Base-by-base conservation (phyloP, 2,329 filamentous ascomycete species). In the Sclerotinia trifoliorum region DNA sequence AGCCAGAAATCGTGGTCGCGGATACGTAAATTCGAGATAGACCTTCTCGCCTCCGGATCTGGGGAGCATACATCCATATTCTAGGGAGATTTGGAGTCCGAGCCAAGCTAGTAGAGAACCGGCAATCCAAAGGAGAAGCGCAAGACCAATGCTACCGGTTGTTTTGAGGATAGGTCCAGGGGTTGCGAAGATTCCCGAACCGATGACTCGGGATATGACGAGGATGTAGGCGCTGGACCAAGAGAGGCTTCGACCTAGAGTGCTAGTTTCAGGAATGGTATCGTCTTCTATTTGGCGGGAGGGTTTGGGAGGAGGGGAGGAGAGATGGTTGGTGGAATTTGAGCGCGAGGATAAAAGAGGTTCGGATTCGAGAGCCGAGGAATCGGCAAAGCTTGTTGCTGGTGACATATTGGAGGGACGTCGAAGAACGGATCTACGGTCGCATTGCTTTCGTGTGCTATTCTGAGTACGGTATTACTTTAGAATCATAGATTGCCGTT, bases 121-220 rank as follows among this genome's bases (percentile, higher is more conserved):
- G 8, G 83, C 77, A 0, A 85, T 79, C 85, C 85, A 87, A 7
- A 87, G 77, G 39, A 85, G 78, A 6, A 87, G 75, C 13, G 81
- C 79, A 49, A 86, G 80, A 1, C 85, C 85, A 3, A 86, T 83
- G 11, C 88, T 92, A 1, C 90, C 90, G 2, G 88, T 86, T 0
- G 86, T 84, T 49, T 86, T 83, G 3, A 90, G 81, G 62, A 93
- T 90, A 5, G 88, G 83, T 0, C 89, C 89, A 0, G 90, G 90
- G 83, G 79, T 76, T 8, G 74, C 73, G 56, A 76, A 76, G 56
- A 76, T 75, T 0, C 74, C 74, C 4, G 68, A 71, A 1, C 74
- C 74, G 26, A 76, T 75, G 2, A 76, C 73, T 15, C 74, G 70
- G n/a, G 73, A 75, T 26, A 76, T 75, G 7, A 73, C 71, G 62